Evolutionary conservation across 2,329 filamentous ascomycete genomes (phyloP).

Genomic region (Pseudogymnoascus destructans): DNA sequence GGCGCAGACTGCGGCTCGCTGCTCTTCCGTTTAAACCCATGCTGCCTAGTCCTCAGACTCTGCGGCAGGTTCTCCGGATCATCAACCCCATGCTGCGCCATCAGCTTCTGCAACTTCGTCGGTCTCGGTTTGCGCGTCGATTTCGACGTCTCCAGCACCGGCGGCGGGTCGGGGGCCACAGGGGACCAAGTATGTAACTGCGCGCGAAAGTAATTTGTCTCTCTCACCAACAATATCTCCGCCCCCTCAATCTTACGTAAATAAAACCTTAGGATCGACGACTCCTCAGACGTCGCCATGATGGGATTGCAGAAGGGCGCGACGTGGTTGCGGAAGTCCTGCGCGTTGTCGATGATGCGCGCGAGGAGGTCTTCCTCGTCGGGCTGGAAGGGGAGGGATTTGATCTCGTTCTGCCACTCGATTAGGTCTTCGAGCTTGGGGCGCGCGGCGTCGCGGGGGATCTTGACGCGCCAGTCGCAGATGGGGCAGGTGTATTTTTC

Average conservation of each 20-base stretch:
- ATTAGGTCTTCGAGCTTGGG: slow-evolving; percentile 88
- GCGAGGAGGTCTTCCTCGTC: slow-evolving; percentile 81
- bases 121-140: slow-evolving; percentile 92
- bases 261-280: slow-evolving; percentile 85
- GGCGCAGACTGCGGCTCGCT: slow-evolving; percentile 21
- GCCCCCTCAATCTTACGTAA: slow-evolving; percentile 94
- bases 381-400: slow-evolving; percentile 75
- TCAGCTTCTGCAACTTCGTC: slow-evolving; percentile 91
- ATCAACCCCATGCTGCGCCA: slow-evolving; percentile 76
- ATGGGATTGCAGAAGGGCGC: slow-evolving; percentile 67
- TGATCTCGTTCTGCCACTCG: slow-evolving; percentile 72
- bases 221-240: slow-evolving; percentile 77
- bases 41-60: slow-evolving; percentile 32
- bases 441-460: slow-evolving; percentile 86
- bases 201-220: slow-evolving; percentile 97
- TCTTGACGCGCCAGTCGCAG: slow-evolving; percentile 93
- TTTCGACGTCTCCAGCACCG: slow-evolving; percentile 71
- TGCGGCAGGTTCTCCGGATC: slow-evolving; percentile 84
- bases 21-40: slow-evolving; percentile 25
- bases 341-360: slow-evolving; percentile 77
- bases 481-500: slow-evolving; percentile 98
- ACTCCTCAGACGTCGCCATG: slow-evolving; percentile 70
- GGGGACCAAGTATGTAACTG: slow-evolving; percentile 92
- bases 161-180: slow-evolving; percentile 74
- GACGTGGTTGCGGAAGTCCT: slow-evolving; percentile 73